Conservation (phyloP, 1,284 basidiomycete genomes). For the Pholiota adiposa region DNA sequence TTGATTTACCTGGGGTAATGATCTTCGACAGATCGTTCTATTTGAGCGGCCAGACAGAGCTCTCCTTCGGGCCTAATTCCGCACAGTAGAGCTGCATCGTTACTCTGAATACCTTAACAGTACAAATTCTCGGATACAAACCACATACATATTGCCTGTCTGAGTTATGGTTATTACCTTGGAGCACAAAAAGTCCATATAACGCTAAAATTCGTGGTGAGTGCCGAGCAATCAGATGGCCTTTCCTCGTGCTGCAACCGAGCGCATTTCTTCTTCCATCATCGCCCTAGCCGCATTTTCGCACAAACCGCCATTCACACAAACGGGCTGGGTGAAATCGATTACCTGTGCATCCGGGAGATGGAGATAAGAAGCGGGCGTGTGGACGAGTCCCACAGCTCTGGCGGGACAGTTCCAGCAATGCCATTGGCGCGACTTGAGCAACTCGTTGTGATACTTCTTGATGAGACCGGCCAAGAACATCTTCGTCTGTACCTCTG, state of each 20-base stretch:
- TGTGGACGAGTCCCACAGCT: conserved; percentile 23
- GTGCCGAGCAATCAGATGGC: background rate
- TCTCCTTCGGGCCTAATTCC: background rate
- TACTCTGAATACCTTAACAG: background rate
- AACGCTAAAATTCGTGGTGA: background rate
- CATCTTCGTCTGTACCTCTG: conserved; percentile 13
- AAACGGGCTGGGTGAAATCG: conserved; percentile 26
- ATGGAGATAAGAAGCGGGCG: conserved; percentile 23
- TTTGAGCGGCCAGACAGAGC: no score
- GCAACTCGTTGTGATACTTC: conserved; percentile 22
- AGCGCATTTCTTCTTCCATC: conserved; percentile 22
- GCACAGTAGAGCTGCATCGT: background rate
- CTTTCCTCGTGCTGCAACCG: conserved; percentile 2
- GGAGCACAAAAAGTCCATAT: background rate
- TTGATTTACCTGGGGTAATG: background rate
- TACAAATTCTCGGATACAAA: background rate
- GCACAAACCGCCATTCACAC: conserved; percentile 22
- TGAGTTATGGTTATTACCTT: background rate
- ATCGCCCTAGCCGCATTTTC: conserved; percentile 22
- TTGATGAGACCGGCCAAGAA: conserved; percentile 20
- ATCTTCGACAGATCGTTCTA: background rate
- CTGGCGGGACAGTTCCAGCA: conserved; percentile 24
- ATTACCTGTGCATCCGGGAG: conserved; percentile 19
- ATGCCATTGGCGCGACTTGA: conserved; percentile 15
- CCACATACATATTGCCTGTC: background rate